Evolutionary conservation across 805 yeast genomes (phyloP).

Genomic region (Yarrowia sp.): DNA sequence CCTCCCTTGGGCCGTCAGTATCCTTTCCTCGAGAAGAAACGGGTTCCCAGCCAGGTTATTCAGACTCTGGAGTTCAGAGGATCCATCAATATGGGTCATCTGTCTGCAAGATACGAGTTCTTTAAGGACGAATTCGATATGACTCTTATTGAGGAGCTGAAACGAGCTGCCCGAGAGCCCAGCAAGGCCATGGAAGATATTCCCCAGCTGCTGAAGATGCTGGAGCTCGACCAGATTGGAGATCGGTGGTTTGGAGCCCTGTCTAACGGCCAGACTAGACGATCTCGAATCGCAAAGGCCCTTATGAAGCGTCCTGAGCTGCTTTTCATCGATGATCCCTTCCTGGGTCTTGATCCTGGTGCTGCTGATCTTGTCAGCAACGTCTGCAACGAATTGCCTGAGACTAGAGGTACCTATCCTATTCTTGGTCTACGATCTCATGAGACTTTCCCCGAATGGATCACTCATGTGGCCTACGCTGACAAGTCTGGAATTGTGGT

Average conservation of each 20-base stretch:
- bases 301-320: constrained; percentile 69
- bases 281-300: constrained; percentile 85
- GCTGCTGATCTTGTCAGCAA: constrained; percentile 68
- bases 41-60: constrained; percentile 57
- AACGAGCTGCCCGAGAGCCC: constrained; percentile 57
- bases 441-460: constrained; percentile 81
- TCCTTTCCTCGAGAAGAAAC: constrained; percentile 57
- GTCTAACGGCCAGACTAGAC: constrained; percentile 91
- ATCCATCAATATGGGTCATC: constrained; percentile 62
- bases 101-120: constrained; percentile 88
- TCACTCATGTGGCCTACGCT: constrained; percentile 71
- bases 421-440: constrained; percentile 79
- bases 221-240: constrained; percentile 64
- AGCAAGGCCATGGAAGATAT: constrained; percentile 43
- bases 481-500: constrained; percentile 60
- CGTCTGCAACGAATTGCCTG: constrained; percentile 55
- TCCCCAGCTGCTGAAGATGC: constrained; percentile 53
- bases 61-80: constrained; percentile 58
- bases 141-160: constrained; percentile 66
- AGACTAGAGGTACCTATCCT: constrained; percentile 17
- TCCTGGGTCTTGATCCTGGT: constrained; percentile 83
- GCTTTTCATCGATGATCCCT: constrained; percentile 87
- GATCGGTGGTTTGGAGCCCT: constrained; percentile 83
- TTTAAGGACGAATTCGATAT: constrained; percentile 85
- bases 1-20: constrained; percentile 64